phyloP scores from a whole-genome alignment of 2,329 filamentous ascomycete species.

The Pseudogymnoascus sp. region DNA sequence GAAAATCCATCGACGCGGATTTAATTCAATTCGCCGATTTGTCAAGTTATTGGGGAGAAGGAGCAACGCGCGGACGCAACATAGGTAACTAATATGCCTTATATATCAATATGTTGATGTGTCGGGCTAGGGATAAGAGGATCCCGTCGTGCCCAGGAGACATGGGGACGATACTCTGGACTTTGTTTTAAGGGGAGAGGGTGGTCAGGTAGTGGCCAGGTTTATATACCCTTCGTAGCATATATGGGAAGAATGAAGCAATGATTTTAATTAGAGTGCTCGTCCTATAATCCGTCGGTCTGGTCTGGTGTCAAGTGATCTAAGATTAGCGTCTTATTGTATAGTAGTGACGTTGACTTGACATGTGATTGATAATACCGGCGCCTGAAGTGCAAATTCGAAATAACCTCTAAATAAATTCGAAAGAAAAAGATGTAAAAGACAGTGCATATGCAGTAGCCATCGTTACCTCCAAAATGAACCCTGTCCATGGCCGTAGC shows the following conservation, averaged over 20 bases:
- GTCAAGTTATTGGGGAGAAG: background rate
- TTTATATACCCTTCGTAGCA: conserved; percentile 6
- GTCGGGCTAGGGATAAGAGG: background rate
- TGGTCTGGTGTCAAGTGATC: background rate
- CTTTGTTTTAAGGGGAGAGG: conserved; percentile 1
- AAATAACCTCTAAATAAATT: background rate
- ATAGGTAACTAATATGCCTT: conserved; percentile 6
- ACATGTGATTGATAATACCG: background rate
- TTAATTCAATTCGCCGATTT: background rate
- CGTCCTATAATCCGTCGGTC: background rate
- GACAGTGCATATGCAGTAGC: background rate
- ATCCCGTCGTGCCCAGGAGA: background rate
- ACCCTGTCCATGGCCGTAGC: background rate
- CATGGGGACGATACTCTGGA: background rate
- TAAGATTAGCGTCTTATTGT: background rate
- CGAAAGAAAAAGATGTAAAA: background rate
- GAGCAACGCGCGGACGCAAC: background rate
- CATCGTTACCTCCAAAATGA: background rate
- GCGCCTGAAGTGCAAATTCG: background rate
- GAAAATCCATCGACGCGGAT: background rate
- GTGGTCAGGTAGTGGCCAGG: background rate
- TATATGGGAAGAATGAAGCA: conserved; percentile 7
- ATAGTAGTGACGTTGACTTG: background rate
- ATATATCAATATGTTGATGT: conserved; percentile 6
- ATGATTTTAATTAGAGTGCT: background rate